phyloP scores from a whole-genome alignment of 2,329 filamentous ascomycete species.

The Paraconiothyrium brasiliense region DNA sequence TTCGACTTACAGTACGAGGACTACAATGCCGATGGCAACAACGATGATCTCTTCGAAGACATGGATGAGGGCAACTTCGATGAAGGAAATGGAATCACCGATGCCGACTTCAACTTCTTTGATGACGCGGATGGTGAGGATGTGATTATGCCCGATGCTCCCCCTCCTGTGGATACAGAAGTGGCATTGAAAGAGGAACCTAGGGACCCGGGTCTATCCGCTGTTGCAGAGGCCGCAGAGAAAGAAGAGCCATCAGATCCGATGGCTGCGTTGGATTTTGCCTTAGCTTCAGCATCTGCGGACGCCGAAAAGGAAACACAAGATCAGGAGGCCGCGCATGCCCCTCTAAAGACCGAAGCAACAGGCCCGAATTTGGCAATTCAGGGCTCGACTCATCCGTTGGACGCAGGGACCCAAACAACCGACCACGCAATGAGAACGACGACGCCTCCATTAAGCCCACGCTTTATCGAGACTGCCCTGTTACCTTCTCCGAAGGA shows the following conservation, averaged over 20 bases:
- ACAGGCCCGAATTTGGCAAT: slow-evolving; percentile 1
- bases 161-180: slow-evolving; percentile 27
- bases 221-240: slow-evolving; percentile 12
- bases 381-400: neutral
- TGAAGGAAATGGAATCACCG: slow-evolving; percentile 75
- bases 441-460: slow-evolving; percentile 52
- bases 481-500: slow-evolving; percentile 55
- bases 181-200: slow-evolving; percentile 16
- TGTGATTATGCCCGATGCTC: slow-evolving; percentile 45
- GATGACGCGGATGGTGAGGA: slow-evolving; percentile 67
- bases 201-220: slow-evolving; percentile 13
- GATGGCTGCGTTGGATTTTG: slow-evolving; percentile 40
- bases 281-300: slow-evolving; percentile 30
- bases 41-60: slow-evolving; percentile 73
- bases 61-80: slow-evolving; percentile 74
- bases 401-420: neutral
- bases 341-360: neutral
- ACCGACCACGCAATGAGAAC: slow-evolving; percentile 22
- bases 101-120: slow-evolving; percentile 86
- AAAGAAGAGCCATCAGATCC: slow-evolving; percentile 40
- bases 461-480: slow-evolving; percentile 55
- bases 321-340: slow-evolving; percentile 13
- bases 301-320: slow-evolving; percentile 3
- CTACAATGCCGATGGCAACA: slow-evolving; percentile 32
- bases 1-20: slow-evolving; percentile 33